Evolutionary conservation across 2,329 filamentous ascomycete genomes (phyloP).

Genomic region (Arthrocladium fulminans): DNA sequence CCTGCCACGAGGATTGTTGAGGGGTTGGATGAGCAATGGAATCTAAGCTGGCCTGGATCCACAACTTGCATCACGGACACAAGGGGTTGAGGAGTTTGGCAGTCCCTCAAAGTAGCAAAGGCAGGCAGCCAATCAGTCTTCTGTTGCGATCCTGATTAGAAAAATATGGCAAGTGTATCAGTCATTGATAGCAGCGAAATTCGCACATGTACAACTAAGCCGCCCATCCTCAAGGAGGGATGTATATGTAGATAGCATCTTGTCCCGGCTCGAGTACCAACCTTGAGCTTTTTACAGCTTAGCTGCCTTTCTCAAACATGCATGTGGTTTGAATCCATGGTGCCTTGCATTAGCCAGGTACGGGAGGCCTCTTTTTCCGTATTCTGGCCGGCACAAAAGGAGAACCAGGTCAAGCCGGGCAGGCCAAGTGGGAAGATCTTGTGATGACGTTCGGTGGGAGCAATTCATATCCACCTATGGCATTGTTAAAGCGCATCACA

Average conservation of each 20-base stretch:
- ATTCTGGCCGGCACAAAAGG: too few species aligned
- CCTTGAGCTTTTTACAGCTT: neutral
- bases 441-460: neutral
- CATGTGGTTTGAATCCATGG: slow-evolving; percentile 42
- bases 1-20: neutral
- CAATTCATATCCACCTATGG: neutral
- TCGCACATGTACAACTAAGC: neutral
- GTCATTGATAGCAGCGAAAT: neutral
- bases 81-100: neutral
- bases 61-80: neutral
- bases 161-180: neutral
- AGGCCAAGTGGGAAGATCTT: too few species aligned
- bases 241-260: neutral
- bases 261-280: neutral
- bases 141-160: neutral
- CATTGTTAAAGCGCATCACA: neutral
- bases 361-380: too few species aligned
- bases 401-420: too few species aligned
- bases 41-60: slow-evolving; percentile 7
- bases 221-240: neutral
- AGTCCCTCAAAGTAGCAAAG: neutral
- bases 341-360: slow-evolving; percentile 20
- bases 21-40: neutral
- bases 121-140: neutral
- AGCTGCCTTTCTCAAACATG: slow-evolving; percentile 26